A percentile compares a stretch with the other conserved stretches of the same genome.
phyloP scores from a whole-genome alignment of 768 basidiomycete genomes.

The Lentinus tigrinus region DNA sequence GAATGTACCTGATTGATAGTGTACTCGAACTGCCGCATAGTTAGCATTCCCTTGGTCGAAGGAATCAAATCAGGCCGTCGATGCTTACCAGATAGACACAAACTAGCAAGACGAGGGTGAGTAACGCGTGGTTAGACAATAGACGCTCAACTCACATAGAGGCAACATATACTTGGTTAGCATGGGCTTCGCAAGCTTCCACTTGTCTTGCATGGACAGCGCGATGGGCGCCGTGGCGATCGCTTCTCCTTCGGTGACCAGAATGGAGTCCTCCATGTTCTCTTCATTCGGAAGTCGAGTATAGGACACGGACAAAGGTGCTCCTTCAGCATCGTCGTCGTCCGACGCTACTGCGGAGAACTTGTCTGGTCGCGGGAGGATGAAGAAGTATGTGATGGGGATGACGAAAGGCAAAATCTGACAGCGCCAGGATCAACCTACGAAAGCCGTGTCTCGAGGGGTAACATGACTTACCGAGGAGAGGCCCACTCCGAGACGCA shows the following conservation, averaged over 20 bases:
- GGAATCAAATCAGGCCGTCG: neutral
- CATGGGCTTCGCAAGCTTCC: slow-evolving; percentile 77
- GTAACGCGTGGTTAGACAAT: neutral
- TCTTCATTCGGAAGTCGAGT: slow-evolving; percentile 6
- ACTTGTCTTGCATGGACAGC: slow-evolving; percentile 73
- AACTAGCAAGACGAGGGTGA: slow-evolving; percentile 33
- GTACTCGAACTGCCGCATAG: slow-evolving; percentile 73
- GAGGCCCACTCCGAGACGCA: slow-evolving; percentile 77
- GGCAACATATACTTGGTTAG: slow-evolving; percentile 89
- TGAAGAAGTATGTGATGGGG: slow-evolving; percentile 70
- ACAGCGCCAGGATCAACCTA: neutral
- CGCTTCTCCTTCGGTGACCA: neutral
- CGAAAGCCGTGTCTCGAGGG: neutral
- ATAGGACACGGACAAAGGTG: slow-evolving; percentile 5
- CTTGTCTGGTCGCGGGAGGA: slow-evolving; percentile 63
- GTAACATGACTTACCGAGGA: slow-evolving; percentile 58
- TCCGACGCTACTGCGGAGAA: slow-evolving; percentile 46
- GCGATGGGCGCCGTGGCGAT: slow-evolving; percentile 29
- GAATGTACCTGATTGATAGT: slow-evolving; percentile 80
- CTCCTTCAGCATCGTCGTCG: slow-evolving; percentile 32
- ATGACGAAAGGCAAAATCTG: slow-evolving; percentile 84
- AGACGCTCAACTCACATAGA: slow-evolving; percentile 74
- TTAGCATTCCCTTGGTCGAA: no score
- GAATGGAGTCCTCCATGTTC: neutral
- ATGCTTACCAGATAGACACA: slow-evolving; percentile 59